These are phyloP conservation scores for Beauveria sp. DNA, from an alignment of 2,329 filamentous ascomycete genomes.

Conservation along the genomic window DNA sequence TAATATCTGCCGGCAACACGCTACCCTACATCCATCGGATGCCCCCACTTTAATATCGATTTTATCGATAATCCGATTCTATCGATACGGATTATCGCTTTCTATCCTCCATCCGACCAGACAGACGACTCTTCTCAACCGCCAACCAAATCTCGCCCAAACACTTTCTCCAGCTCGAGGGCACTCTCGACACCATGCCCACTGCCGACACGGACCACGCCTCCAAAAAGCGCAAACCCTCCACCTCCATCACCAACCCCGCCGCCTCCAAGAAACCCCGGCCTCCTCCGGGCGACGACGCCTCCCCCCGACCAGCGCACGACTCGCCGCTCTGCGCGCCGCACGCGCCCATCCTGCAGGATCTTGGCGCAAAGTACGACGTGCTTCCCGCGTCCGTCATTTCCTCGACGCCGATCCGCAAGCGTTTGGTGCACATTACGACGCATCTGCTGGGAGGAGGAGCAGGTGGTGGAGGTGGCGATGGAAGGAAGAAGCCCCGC, in stretches of 20 bases:
- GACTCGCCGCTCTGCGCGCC: conserved; percentile 8
- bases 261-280: neutral
- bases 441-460: conserved; percentile 33
- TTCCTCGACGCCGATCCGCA: conserved; percentile 52
- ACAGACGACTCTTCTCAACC: neutral
- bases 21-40: neutral
- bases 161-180: neutral
- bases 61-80: neutral
- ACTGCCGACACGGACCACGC: neutral
- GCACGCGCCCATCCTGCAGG: conserved; percentile 20
- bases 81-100: neutral
- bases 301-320: neutral
- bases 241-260: neutral
- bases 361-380: conserved; percentile 40
- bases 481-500: conserved; percentile 15
- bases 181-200: neutral
- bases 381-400: conserved; percentile 48
- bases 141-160: neutral
- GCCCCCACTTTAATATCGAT: neutral
- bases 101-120: neutral
- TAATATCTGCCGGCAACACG: no score
- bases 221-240: neutral
- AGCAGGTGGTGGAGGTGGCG: conserved; percentile 3
- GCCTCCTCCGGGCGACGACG: neutral
- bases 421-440: conserved; percentile 40